Evolutionary conservation across 2,329 filamentous ascomycete genomes (phyloP), one percentile per base, ranked within the genome.

Genomic region (Xylaria sp.): DNA sequence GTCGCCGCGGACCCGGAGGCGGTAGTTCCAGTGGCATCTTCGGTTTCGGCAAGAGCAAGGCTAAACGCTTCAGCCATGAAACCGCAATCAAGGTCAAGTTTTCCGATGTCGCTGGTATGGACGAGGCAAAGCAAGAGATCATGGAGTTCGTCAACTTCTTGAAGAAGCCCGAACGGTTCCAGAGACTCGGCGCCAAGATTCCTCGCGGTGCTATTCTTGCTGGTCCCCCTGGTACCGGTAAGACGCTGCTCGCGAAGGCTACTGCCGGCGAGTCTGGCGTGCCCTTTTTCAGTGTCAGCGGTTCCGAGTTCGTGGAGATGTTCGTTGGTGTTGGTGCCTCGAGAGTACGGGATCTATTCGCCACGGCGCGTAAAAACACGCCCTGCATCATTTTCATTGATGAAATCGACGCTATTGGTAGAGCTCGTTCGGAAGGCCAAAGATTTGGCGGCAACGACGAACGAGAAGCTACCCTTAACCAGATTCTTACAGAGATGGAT

Each of bases 381-480:
- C 94, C 94, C 2, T 99, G 94, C 77, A 99, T 99, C 76, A 95
- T 99, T 75, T 99, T 99, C 80, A 97, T 99, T 67, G 94, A 99
- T 72, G 94, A 99, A 76, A 99, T 99, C 69, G 94, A 99, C 74
- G 94, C 94, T 59, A 97, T 99, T 69, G 94, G 94, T 68, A 91
- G 92, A 73, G 90, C 93, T 58, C 86, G 94, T 77, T 82, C 87
- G 19, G 95, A 96, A 72, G 85, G 88, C 42, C 89, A 88, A 52
- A 77, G 78, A 10, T 91, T 91, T 60, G 89, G 93, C 65, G 94
- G 94, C 63, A 97, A 97, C 71, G 94, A 99, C 72, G 94, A 99
- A 78, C 89, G 94, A 63, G 94, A 99, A 77, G 91, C 90, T 52
- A 99, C 94, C 0, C 86, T 99, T 34, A 99, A 99, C 76, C 94